phyloP scores from a whole-genome alignment of 2,329 filamentous ascomycete species.

The Penicillium sclerotiorum region DNA sequence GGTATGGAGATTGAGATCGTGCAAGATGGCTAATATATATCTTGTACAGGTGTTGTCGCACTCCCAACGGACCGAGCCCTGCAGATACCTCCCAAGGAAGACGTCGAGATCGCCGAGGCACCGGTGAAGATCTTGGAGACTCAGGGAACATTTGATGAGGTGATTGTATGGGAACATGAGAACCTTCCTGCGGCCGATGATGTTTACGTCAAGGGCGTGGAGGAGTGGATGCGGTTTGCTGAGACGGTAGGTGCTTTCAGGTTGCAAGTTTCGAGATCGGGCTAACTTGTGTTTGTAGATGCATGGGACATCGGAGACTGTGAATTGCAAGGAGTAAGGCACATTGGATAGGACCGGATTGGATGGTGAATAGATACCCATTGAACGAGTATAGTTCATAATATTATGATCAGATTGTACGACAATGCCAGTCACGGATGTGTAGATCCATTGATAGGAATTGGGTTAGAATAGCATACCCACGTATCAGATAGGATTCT shows the following conservation, averaged over 20 bases:
- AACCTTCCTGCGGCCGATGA: constrained; percentile 65
- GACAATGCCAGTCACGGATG: too few relatives aligned
- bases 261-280: background rate
- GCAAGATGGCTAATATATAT: background rate
- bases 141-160: constrained; percentile 69
- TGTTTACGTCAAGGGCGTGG: constrained; percentile 71
- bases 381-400: too few relatives aligned
- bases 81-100: constrained; percentile 25
- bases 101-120: constrained; percentile 42
- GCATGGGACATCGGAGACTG: too few relatives aligned
- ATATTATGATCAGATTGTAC: too few relatives aligned
- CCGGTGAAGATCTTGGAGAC: constrained; percentile 62
- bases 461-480: constrained; percentile 15
- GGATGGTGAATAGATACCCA: too few relatives aligned
- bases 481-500: constrained; percentile 27
- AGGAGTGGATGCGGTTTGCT: constrained; percentile 79
- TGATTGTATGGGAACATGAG: constrained; percentile 87
- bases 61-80: constrained; percentile 47
- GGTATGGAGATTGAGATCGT: background rate
- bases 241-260: constrained; percentile 58
- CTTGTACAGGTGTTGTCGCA: constrained; percentile 58
- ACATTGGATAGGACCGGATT: too few relatives aligned
- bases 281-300: background rate
- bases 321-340: too few relatives aligned
- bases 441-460: too few relatives aligned